These are phyloP conservation scores for Stellera chamaejasme DNA, from an alignment of 345 rosid genomes.

Conservation along the genomic window DNA sequence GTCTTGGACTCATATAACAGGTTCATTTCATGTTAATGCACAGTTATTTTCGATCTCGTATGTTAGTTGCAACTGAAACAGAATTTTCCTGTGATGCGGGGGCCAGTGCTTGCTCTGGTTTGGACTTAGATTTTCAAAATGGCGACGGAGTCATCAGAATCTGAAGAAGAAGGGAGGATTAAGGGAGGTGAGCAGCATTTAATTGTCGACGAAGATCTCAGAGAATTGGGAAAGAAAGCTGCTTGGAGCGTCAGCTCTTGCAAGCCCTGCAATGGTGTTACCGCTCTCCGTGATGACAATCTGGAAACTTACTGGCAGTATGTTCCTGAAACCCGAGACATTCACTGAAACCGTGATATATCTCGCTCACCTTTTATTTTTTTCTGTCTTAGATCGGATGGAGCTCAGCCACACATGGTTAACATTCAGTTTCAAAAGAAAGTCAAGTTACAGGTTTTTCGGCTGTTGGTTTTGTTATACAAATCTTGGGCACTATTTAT, in stretches of 20 bases:
- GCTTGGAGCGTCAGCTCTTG: slow-evolving; percentile 98
- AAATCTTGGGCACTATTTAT: background rate
- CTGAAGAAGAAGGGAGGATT: slow-evolving; percentile 84
- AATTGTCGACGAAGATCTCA: slow-evolving; percentile 60
- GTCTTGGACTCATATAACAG: no score
- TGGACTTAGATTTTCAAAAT: slow-evolving; percentile 9
- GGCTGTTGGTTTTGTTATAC: background rate
- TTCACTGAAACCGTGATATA: background rate
- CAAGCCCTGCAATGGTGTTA: slow-evolving; percentile 87
- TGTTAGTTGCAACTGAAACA: no score
- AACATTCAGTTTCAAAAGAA: slow-evolving; percentile 97
- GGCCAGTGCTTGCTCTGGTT: no score
- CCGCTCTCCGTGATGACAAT: slow-evolving; percentile 79
- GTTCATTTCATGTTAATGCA: no score
- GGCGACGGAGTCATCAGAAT: slow-evolving; percentile 92
- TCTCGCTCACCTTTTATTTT: background rate
- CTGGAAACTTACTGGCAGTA: slow-evolving; percentile 95
- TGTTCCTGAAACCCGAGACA: slow-evolving; percentile 1
- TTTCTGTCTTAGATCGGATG: slow-evolving; percentile 62
- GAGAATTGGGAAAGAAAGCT: slow-evolving; percentile 89
- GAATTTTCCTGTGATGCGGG: no score
- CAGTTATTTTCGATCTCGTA: no score
- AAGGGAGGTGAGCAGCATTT: slow-evolving; percentile 56
- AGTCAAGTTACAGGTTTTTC: slow-evolving; percentile 76
- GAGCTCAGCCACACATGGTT: slow-evolving; percentile 89